A percentile compares a stretch with the other conserved stretches of the same genome.
Evolutionary conservation across 2,329 filamentous ascomycete species (phyloP).

Genomic region (Camptophora hylomeconis): DNA sequence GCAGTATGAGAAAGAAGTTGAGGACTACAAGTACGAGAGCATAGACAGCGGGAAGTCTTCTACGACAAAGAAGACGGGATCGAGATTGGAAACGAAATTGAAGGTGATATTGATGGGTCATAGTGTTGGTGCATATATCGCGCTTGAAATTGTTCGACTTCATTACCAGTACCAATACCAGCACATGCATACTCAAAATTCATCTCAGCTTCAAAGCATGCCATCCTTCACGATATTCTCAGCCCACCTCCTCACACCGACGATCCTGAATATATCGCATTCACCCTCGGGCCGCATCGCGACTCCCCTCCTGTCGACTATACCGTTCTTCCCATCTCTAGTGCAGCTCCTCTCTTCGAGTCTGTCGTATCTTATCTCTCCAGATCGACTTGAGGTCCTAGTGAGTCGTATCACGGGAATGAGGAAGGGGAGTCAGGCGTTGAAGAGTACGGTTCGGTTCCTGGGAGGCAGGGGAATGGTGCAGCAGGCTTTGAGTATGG

Average conservation of each 20-base stretch:
- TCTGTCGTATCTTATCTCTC: slow-evolving; percentile 31
- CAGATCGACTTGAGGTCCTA: slow-evolving; percentile 25
- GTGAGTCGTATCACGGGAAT: slow-evolving; percentile 32
- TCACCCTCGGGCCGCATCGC: slow-evolving; percentile 52
- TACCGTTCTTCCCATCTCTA: slow-evolving; percentile 26
- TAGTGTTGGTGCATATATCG: slow-evolving; percentile 61
- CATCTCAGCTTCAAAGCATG: not conserved
- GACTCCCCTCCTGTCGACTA: slow-evolving; percentile 43
- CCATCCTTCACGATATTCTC: slow-evolving; percentile 27
- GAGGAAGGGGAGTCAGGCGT: slow-evolving; percentile 26
- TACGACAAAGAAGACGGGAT: too few species aligned
- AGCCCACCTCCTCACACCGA: slow-evolving; percentile 60
- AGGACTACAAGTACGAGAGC: not conserved
- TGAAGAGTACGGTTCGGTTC: slow-evolving; percentile 37
- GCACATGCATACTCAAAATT: slow-evolving; percentile 22
- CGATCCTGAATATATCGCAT: slow-evolving; percentile 55
- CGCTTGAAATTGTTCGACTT: slow-evolving; percentile 52
- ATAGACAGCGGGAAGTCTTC: too few species aligned
- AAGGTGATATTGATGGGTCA: slow-evolving; percentile 57
- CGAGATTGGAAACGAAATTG: slow-evolving; percentile 8
- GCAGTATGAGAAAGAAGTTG: slow-evolving; percentile 1
- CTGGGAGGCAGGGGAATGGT: slow-evolving; percentile 37
- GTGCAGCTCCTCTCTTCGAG: slow-evolving; percentile 27
- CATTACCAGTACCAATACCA: too few species aligned
- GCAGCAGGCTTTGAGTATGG: slow-evolving; percentile 44